Base-by-base conservation (phyloP, 2,329 filamentous ascomycete genomes). In the Pseudopyrenochaeta lycopersici region DNA sequence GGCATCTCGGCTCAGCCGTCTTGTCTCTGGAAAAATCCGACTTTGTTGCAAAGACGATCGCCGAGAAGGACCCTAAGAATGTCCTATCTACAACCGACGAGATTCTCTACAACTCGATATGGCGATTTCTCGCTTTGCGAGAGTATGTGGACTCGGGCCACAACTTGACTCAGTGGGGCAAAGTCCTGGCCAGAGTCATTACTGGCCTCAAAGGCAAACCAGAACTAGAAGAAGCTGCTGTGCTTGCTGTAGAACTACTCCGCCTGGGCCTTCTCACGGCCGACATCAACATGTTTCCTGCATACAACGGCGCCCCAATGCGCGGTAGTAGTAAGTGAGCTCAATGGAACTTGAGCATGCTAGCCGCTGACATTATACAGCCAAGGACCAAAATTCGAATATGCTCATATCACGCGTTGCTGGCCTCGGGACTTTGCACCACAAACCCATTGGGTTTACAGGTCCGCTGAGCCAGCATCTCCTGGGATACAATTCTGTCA, bases 381-480 rank as follows among this genome's bases (percentile, higher is more conserved):
- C 90, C 3, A 86, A 90, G 35, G 92, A 97, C 62, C 92, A 90
- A 72, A 82, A 85, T 29, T 89, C 89, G 67, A 87, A 92, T 39
- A 84, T 95, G 49, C 83, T 99, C 39, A 88, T 98, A 66, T 95
- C 92, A 63, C 89, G 95, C 33, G 89, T 93, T 56, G 91, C 93
- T 12, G 92, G 90, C 47, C 81, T 98, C 52, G 85, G 92, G 46
- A 91, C 90, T 69, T 82, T 98, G 57, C 86, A 88, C 29, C 95
- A 99, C 73, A 85, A 91, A 64, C 83, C 85, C 3, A 93, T 94
- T 64, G 95, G 95, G 27, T 99, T 97, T 76, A 97, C 94, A 1
- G 95, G 95, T 0, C 94, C 95, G 1, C 83, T 99, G 1, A 97
- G 92, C 81, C 89, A 95, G 75, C 92, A 94, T 63, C 82, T 97